These are phyloP conservation scores for Xylariaceae sp. DNA, from an alignment of 2,329 filamentous ascomycete genomes.

Conservation along the genomic window DNA sequence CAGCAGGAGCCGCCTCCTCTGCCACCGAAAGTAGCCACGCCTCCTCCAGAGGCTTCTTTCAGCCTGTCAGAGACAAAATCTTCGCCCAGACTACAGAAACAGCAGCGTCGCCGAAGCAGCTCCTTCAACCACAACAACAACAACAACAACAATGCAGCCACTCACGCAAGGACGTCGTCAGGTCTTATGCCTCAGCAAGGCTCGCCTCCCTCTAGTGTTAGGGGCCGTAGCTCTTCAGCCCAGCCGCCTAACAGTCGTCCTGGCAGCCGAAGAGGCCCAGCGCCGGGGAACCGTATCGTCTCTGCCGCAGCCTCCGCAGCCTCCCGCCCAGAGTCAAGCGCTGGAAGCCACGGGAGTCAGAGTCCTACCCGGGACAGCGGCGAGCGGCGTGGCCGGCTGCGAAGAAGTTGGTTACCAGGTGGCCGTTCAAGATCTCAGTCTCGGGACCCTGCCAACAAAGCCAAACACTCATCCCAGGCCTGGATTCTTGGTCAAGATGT, in stretches of 20 bases:
- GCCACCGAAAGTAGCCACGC: constrained; percentile 14
- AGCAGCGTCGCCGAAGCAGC: constrained; percentile 24
- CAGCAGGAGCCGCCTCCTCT: constrained; percentile 15
- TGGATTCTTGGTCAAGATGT: constrained; percentile 54
- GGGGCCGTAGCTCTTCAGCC: constrained; percentile 45
- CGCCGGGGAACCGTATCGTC: constrained; percentile 29
- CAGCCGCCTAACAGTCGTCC: constrained; percentile 34
- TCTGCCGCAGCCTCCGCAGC: constrained; percentile 18
- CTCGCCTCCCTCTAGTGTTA: constrained; percentile 30
- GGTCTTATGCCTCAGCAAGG: constrained; percentile 14
- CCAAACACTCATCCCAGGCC: constrained; percentile 29
- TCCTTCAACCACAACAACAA: constrained; percentile 16
- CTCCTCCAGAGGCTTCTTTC: constrained; percentile 14
- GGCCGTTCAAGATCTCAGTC: constrained; percentile 49
- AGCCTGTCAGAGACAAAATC: constrained; percentile 22
- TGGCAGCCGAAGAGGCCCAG: constrained; percentile 3
- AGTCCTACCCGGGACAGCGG: constrained; percentile 34
- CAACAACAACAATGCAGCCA: constrained; percentile 3
- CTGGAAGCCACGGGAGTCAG: constrained; percentile 34
- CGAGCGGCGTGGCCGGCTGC: constrained; percentile 37
- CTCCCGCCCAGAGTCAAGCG: constrained; percentile 26
- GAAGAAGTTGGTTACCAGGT: constrained; percentile 52
- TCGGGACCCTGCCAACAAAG: constrained; percentile 25
- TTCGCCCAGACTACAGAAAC: constrained; percentile 21
- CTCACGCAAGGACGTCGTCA: constrained; percentile 6